Evolutionary conservation across 2,329 filamentous ascomycete species (phyloP).

Genomic region (Didymellaceae sp.): DNA sequence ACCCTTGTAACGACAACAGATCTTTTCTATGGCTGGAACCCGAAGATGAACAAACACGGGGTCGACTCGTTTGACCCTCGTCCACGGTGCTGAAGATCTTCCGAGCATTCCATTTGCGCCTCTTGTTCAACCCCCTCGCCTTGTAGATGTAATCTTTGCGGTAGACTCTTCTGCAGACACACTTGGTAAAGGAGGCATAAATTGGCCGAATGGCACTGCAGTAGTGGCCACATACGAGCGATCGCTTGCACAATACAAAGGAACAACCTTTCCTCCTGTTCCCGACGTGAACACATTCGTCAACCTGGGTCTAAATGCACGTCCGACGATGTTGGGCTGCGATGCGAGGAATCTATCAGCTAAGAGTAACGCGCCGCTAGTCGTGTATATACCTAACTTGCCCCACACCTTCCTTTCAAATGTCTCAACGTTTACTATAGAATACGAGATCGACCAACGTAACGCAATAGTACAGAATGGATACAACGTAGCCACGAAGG

Average conservation of each 20-base stretch:
- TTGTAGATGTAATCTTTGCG: constrained; percentile 80
- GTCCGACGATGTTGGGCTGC: constrained; percentile 80
- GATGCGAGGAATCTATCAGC: constrained; percentile 64
- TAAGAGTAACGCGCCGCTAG: constrained; percentile 61
- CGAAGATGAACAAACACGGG: not conserved
- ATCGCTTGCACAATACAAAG: constrained; percentile 61
- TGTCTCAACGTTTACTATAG: constrained; percentile 73
- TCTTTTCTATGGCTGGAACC: not conserved
- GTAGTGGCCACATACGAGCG: constrained; percentile 74
- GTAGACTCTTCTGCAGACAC: constrained; percentile 77
- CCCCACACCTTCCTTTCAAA: constrained; percentile 78
- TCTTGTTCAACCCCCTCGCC: constrained; percentile 70
- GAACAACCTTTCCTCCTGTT: constrained; percentile 71
- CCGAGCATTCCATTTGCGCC: not conserved
- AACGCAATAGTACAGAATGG: constrained; percentile 83
- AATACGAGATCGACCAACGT: constrained; percentile 68
- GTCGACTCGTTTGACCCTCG: not conserved
- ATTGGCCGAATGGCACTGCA: constrained; percentile 77
- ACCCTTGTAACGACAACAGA: not conserved
- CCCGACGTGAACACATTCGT: constrained; percentile 77
- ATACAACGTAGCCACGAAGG: constrained; percentile 79
- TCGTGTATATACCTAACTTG: constrained; percentile 85
- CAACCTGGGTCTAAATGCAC: constrained; percentile 72
- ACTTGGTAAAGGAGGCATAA: constrained; percentile 46
- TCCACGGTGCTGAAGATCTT: not conserved